phyloP scores from a whole-genome alignment of 495 filamentous ascomycete genomes.

The Penicillium nucicola region DNA sequence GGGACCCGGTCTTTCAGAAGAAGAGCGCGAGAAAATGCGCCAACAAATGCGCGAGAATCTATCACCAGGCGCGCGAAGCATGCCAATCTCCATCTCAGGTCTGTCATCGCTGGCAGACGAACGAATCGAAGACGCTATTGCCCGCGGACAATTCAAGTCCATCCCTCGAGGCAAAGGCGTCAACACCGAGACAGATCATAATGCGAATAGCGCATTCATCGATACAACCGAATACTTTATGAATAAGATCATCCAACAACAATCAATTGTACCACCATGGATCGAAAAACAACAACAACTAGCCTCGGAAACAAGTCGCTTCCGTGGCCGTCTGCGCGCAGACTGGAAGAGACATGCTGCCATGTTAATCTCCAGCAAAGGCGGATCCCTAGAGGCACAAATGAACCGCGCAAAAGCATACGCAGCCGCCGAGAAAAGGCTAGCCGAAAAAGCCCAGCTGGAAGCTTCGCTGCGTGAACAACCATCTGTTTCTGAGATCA shows the following conservation, averaged over 20 bases:
- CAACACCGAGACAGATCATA: slow-evolving; percentile 69
- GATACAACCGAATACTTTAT: slow-evolving; percentile 98
- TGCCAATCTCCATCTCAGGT: slow-evolving; percentile 77
- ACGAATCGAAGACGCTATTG: slow-evolving; percentile 91
- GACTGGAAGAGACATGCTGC: slow-evolving; percentile 91
- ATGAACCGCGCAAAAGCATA: slow-evolving; percentile 69
- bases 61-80: slow-evolving; percentile 62
- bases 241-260: slow-evolving; percentile 97
- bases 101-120: slow-evolving; percentile 84
- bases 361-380: slow-evolving; percentile 72
- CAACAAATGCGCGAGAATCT: slow-evolving; percentile 80
- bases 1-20: slow-evolving; percentile 55
- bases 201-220: slow-evolving; percentile 83
- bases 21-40: slow-evolving; percentile 66
- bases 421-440: slow-evolving; percentile 64
- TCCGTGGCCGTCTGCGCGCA: slow-evolving; percentile 68
- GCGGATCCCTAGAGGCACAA: slow-evolving; percentile 74
- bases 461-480: slow-evolving; percentile 42
- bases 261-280: slow-evolving; percentile 63
- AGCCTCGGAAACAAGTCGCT: slow-evolving; percentile 60
- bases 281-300: slow-evolving; percentile 98
- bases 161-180: slow-evolving; percentile 75
- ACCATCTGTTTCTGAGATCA: slow-evolving; percentile 14
- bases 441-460: slow-evolving; percentile 41
- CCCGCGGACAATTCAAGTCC: slow-evolving; percentile 85